These are phyloP conservation scores for Hemerocallis citrina DNA, from an alignment of 106 monocot genomes.

Conservation along the genomic window DNA sequence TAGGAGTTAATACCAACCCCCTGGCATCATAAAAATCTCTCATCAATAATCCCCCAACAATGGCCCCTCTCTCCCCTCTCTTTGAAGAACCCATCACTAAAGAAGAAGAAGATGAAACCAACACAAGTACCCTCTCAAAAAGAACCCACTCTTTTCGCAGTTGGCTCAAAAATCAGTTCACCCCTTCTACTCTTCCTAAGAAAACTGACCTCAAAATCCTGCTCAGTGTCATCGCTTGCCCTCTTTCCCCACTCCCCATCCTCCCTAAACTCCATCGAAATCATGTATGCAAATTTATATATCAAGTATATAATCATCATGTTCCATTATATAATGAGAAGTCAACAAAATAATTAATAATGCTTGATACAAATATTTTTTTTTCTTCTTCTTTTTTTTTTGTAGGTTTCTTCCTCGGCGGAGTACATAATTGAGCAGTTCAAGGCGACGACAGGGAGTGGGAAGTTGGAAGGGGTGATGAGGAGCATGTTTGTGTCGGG, in stretches of 20 bases:
- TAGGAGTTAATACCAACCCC: background rate
- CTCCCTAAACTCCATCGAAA: conserved; percentile 4
- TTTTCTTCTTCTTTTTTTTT: background rate
- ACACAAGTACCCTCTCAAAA: conserved; percentile 5
- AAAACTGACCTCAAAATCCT: conserved; percentile 41
- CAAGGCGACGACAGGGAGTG: conserved; percentile 53
- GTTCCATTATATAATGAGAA: background rate
- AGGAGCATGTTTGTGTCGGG: conserved; percentile 68
- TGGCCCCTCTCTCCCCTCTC: conserved; percentile 55
- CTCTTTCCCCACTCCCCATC: conserved; percentile 66
- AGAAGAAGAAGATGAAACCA: conserved; percentile 12
- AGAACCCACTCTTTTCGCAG: conserved; percentile 23
- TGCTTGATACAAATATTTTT: too few relatives aligned
- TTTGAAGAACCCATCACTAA: conserved; percentile 55
- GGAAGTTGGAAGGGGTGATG: conserved; percentile 24
- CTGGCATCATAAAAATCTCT: background rate
- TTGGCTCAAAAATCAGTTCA: conserved; percentile 43
- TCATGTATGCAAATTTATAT: too few relatives aligned
- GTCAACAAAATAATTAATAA: background rate
- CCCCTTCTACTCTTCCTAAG: conserved; percentile 21
- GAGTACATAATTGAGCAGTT: conserved; percentile 81
- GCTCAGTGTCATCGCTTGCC: conserved; percentile 83
- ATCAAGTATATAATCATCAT: conserved; percentile 5
- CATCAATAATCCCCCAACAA: background rate
- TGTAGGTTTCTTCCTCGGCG: conserved; percentile 57